These are phyloP conservation scores for Penicillium concentricum DNA, from an alignment of 2,329 filamentous ascomycete genomes.

Conservation along the genomic window DNA sequence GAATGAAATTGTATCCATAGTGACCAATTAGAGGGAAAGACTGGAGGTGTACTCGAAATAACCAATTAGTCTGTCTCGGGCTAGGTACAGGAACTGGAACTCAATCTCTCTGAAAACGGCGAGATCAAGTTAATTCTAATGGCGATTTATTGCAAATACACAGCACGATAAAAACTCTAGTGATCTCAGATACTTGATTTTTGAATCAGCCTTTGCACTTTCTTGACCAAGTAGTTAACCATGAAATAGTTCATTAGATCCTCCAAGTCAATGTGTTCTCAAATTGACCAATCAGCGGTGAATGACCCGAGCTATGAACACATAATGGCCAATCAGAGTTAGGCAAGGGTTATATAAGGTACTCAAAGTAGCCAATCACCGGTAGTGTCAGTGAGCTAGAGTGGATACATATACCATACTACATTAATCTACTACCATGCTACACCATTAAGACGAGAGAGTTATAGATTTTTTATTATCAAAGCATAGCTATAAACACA, in stretches of 20 bases:
- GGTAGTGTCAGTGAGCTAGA: not conserved
- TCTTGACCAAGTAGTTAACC: not conserved
- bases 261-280: not conserved
- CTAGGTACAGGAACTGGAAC: not conserved
- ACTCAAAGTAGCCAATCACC: not conserved
- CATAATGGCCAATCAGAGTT: not conserved
- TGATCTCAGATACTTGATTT: not conserved
- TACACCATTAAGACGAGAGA: no score
- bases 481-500: not conserved
- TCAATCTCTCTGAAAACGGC: not conserved
- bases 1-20: not conserved
- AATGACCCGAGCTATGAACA: not conserved
- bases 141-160: not conserved
- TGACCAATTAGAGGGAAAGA: not conserved
- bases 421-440: no score
- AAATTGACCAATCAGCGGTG: not conserved
- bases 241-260: not conserved
- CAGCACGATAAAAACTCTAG: not conserved
- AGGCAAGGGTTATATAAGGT: not conserved
- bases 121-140: not conserved
- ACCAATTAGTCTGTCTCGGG: not conserved
- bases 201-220: not conserved
- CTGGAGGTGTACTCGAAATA: not conserved
- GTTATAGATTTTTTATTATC: not conserved
- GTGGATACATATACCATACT: not conserved